Base-by-base conservation (phyloP, 345 rosid genomes). In the Citropsis articulata region DNA sequence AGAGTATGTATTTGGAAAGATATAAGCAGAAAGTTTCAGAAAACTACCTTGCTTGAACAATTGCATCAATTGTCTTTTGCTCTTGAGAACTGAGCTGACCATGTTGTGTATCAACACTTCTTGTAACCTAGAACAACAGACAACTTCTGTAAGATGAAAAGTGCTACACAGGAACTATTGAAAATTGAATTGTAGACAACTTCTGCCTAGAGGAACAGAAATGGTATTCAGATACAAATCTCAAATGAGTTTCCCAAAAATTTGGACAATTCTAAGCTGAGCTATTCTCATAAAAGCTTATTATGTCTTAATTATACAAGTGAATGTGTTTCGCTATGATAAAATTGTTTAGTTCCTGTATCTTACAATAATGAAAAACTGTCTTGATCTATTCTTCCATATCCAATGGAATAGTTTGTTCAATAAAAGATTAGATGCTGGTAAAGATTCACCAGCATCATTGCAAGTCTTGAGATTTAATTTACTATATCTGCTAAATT, bases 1-100 rank as follows among this genome's bases (percentile, higher is more conserved):
- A 68, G 35, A 79, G 69, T 24, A 35, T 24, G 66, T 25, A 36
- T 10, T 55, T 63, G 70, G 68, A 42, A 68, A 56, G 9, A 61
- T 21, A 10, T 55, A 69, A 72, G 71, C 67, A 73, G 75, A 16
- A 71, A 72, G 27, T 73, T 63, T 53, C 66, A 40, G 53, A 38
- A 25, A 70, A n/a, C 76, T 79, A 94, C 98, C 98, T 91, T 78
- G 98, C 98, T 89, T 81, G 86, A 53, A 93, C 95, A 75, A 95
- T 95, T 71, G 97, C 98, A 42, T 93, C 91, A 82, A 95, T 85
- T 42, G 98, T 95, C 74, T 72, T 87, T 73, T 86, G 77, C 84
- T 95, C 98, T 82, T 95, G 98, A 13, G 92, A 88, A 81, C 98
- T 93, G 38, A 91, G 87, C 60, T 85, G 88, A 6, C 92, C 92